Base-by-base conservation (phyloP, 306 rosid species). In the Corylus heterophylla region DNA sequence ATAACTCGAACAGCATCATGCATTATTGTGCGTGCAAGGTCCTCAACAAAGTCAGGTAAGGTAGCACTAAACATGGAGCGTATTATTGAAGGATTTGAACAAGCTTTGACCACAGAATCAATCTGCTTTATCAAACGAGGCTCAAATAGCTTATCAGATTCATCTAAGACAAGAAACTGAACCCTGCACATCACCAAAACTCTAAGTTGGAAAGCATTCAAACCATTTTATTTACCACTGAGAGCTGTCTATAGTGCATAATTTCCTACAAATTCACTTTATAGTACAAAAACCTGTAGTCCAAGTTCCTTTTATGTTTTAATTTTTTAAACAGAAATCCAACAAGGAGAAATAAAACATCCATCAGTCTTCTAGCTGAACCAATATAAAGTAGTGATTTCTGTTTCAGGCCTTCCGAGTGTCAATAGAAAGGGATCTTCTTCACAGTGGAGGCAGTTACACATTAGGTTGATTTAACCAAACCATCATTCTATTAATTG, bases 71-170 rank as follows among this genome's bases (percentile, higher is more conserved):
- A 95, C 82, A 95, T 81, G 48, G 97, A 89, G 81, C 94, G 94
- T 64, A 87, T 81, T 59, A 95, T 88, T 77, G 97, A 90, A 72
- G 97, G 97, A 78, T 95, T 95, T 47, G 98, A 90, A 84, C 99
- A 95, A 80, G 98, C 97, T 89, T 93, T 91, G 71, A 93, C 91
- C 37, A 91, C 78, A 74, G 85, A 71, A 82, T 95, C 98, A 49
- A 95, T 95, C 87, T 91, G 98, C 82, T 91, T 89, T n/a, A 95
- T 81, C 79, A 95, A 73, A 22, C 80, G 88, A 48, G 87, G 93
- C 92, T 95, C 99, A 91, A 95, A 95, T 48, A 95, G 90, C 90
- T 95, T 95, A 86, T 95, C 99, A 14, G 97, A 95, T 80, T 95
- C 99, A 86, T 95, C 99, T 79, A 95, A 79, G 37, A 95, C 99